Base-by-base conservation (phyloP, 768 basidiomycete species). In the Phaeolepiota aurea region DNA sequence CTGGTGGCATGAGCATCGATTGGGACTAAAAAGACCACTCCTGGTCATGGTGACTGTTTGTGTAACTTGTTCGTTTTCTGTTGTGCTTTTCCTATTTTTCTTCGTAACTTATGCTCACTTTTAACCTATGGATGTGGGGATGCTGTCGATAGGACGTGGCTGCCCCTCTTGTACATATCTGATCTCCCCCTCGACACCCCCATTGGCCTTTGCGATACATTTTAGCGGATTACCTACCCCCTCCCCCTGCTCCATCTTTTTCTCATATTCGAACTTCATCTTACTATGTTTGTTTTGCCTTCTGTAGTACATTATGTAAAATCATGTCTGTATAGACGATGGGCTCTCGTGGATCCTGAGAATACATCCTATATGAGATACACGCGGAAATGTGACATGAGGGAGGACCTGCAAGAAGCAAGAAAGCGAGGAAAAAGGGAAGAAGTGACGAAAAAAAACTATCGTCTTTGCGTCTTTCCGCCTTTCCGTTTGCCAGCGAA, bases 401-500 rank as follows among this genome's bases (percentile, higher is more conserved):
- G n/a, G n/a, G n/a, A n/a, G n/a, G n/a, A n/a, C n/a, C n/a, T n/a
- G n/a, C n/a, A n/a, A n/a, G n/a, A n/a, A n/a, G n/a, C n/a, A n/a
- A n/a, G n/a, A n/a, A 28, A 28, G 25, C 7, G n/a, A 28, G n/a
- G 7, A 28, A 28, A 7, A 28, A 28, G 25, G 25, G n/a, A 7
- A 28, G 25, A 28, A 28, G n/a, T 28, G n/a, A n/a, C 25, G 7
- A 28, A 7, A 28, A n/a, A 28, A 7, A 46, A 48, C 73, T 62
- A 87, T 58, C 84, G 70, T 58, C 88, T 76, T 57, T 76, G 69
- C 34, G 87, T 90, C 67, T 90, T 91, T 52, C 88, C 88, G 18
- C 63, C 75, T 57, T 87, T 84, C 50, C 88, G 79, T 61, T 92
- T 90, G 19, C 89, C 89, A 43, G 87, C 62, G 54, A 81, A 91